A percentile compares a stretch with the other conserved stretches of the same genome.
These are phyloP conservation scores for Fraxinus anomala DNA, from an alignment of 257 asterid species.

Conservation along the genomic window DNA sequence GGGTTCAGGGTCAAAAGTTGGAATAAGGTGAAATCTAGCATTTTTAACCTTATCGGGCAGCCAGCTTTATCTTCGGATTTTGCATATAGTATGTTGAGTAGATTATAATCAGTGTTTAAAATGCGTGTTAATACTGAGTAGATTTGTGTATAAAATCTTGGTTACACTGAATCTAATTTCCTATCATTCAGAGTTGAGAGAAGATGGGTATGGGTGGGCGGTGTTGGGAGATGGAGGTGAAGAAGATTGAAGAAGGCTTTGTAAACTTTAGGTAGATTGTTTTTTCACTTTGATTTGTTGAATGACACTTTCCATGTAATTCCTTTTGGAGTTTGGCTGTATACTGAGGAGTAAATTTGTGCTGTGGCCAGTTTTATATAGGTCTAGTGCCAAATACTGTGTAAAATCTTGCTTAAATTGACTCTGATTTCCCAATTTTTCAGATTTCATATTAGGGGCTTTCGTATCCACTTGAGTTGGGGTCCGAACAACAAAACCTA, in stretches of 20 bases:
- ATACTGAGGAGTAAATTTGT: neutral
- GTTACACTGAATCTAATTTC: neutral
- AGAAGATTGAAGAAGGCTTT: neutral
- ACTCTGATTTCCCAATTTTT: neutral
- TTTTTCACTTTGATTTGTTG: neutral
- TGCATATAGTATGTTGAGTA: no score
- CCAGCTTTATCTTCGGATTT: no score
- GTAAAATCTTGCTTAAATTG: neutral
- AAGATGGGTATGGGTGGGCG: neutral
- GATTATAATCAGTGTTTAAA: no score
- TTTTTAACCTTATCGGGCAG: no score
- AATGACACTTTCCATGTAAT: no score
- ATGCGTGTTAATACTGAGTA: neutral
- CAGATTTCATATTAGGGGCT: neutral
- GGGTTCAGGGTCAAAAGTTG: no score
- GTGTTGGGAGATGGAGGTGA: neutral
- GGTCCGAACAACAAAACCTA: neutral
- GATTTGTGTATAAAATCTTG: neutral
- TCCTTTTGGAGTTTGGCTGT: neutral
- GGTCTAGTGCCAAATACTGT: neutral
- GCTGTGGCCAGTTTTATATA: neutral
- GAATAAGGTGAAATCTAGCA: no score
- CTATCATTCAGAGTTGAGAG: neutral
- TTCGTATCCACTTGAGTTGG: neutral
- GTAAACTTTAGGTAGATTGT: neutral